Evolutionary conservation across 495 filamentous ascomycete species (phyloP).

Genomic region (Aspergillus taichungensis): DNA sequence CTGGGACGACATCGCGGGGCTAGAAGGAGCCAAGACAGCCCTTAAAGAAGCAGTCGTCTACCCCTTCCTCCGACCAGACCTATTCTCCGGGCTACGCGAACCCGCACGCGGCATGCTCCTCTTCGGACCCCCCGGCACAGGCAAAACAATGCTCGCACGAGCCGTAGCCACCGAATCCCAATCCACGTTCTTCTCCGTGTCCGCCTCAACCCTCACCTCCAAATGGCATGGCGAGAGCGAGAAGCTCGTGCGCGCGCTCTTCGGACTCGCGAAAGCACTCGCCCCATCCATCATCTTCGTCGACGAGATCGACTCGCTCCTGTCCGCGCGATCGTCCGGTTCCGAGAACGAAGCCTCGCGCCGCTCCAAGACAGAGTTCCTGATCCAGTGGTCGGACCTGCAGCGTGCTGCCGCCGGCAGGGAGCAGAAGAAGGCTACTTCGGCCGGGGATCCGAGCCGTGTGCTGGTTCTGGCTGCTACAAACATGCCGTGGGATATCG

Average conservation of each 20-base stretch:
- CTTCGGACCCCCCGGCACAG: conserved; percentile 93
- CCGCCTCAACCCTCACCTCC: conserved; percentile 83
- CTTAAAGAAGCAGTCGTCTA: conserved; percentile 97
- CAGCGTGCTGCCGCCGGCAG: conserved; percentile 85
- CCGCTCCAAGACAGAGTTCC: conserved; percentile 93
- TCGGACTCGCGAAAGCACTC: conserved; percentile 78
- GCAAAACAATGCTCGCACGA: conserved; percentile 95
- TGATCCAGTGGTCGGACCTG: conserved; percentile 95
- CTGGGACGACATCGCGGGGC: conserved; percentile 89
- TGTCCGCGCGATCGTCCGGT: conserved; percentile 72
- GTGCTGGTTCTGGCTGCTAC: conserved; percentile 94
- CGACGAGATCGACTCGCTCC: conserved; percentile 93
- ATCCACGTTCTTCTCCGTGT: conserved; percentile 97
- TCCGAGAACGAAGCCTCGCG: conserved; percentile 90
- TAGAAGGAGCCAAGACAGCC: conserved; percentile 84
- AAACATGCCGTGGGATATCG: conserved; percentile 96
- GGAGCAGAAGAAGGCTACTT: conserved; percentile 57
- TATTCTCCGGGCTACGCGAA: conserved; percentile 92
- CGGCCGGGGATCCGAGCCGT: conserved; percentile 78
- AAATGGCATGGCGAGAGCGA: conserved; percentile 97
- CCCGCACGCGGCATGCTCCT: conserved; percentile 92
- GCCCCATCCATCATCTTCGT: conserved; percentile 98
- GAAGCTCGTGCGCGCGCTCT: conserved; percentile 90
- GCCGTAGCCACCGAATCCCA: conserved; percentile 92
- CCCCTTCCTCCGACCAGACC: conserved; percentile 88